Evolutionary conservation across 2,329 filamentous ascomycete genomes (phyloP).

Genomic region (Aspergillus thermomutatus): DNA sequence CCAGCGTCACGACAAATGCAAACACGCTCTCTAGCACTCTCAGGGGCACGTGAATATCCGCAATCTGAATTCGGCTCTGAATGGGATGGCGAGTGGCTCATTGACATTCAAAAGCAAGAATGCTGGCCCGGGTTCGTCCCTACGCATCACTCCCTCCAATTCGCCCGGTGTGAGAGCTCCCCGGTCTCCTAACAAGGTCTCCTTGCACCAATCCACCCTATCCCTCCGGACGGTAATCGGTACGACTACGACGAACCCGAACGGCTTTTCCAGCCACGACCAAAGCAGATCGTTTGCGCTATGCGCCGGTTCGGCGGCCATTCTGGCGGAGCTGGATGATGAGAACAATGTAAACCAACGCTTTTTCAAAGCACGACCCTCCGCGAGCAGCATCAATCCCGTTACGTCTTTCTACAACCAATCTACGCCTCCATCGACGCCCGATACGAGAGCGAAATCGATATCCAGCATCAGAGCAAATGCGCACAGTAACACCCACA

Average conservation of each 20-base stretch:
- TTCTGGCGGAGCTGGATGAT: slow-evolving; percentile 75
- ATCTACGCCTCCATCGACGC: slow-evolving; percentile 55
- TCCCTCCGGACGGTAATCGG: slow-evolving; percentile 83
- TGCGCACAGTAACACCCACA: slow-evolving; percentile 39
- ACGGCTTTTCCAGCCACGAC: slow-evolving; percentile 78
- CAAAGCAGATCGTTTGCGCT: slow-evolving; percentile 74
- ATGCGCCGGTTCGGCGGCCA: slow-evolving; percentile 88
- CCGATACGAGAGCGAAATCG: slow-evolving; percentile 57
- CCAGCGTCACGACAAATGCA: slow-evolving; percentile 23
- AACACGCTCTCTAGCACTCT: slow-evolving; percentile 14
- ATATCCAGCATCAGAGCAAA: slow-evolving; percentile 52
- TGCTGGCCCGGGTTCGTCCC: slow-evolving; percentile 32
- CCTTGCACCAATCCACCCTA: slow-evolving; percentile 49
- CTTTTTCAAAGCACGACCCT: slow-evolving; percentile 84
- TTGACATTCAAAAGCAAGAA: slow-evolving; percentile 35
- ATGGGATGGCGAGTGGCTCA: slow-evolving; percentile 38
- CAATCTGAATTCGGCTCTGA: slow-evolving; percentile 15
- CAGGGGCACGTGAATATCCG: slow-evolving; percentile 25
- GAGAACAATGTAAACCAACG: slow-evolving; percentile 66
- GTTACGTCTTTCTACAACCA: slow-evolving; percentile 52
- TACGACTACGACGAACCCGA: slow-evolving; percentile 79
- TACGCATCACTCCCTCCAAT: slow-evolving; percentile 72
- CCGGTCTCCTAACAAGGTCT: slow-evolving; percentile 58
- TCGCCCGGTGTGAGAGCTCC: slow-evolving; percentile 66
- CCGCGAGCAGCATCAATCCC: slow-evolving; percentile 63